Conservation (phyloP, 306 rosid species). For the Astragalus membranaceus region DNA sequence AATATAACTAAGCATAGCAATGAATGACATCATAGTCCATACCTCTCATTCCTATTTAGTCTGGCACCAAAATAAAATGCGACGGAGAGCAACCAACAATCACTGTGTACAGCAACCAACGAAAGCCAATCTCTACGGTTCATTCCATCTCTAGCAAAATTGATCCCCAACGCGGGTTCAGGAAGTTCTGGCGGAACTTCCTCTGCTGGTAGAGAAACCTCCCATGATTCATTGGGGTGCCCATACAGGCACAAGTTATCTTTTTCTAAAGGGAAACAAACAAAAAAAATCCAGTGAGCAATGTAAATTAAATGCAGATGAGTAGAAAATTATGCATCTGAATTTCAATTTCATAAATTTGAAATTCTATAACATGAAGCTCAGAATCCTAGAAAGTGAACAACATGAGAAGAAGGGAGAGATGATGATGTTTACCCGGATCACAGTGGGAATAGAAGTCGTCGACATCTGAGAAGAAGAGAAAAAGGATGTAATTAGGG, state of each 20-base stretch:
- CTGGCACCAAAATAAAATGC: constrained; percentile 56
- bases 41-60: constrained; percentile 49
- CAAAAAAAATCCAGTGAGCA: neutral
- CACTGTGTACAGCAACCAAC: constrained; percentile 38
- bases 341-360: neutral
- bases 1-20: too few relatives aligned
- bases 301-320: neutral
- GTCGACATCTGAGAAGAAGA: constrained; percentile 36
- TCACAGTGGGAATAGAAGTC: constrained; percentile 47
- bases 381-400: neutral
- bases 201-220: constrained; percentile 49
- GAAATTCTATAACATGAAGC: neutral
- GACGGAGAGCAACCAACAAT: constrained; percentile 38
- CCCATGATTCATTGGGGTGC: constrained; percentile 51
- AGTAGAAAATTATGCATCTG: neutral
- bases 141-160: constrained; percentile 64
- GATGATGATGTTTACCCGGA: constrained; percentile 39
- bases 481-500: neutral
- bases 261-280: constrained; percentile 32
- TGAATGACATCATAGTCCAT: constrained; percentile 21
- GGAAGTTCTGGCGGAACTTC: constrained; percentile 61
- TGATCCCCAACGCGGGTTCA: constrained; percentile 55
- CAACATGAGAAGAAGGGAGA: neutral
- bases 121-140: constrained; percentile 55
- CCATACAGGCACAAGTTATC: constrained; percentile 54